Base-by-base conservation (phyloP, 192 early-diverging fungal species). In the Coemansia sp. region DNA sequence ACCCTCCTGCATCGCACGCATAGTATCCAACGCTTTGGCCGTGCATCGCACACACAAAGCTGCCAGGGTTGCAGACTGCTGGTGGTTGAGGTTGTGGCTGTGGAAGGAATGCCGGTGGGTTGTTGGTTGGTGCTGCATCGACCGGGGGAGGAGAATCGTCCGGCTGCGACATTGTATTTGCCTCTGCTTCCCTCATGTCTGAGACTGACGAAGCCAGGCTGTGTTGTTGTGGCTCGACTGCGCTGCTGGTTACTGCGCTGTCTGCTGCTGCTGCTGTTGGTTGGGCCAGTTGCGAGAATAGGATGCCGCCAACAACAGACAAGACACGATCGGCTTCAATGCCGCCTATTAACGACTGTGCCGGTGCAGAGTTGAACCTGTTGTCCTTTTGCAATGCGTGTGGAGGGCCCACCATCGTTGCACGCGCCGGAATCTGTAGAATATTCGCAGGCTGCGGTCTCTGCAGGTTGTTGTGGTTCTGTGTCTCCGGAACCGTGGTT, bases 1-100 rank as follows among this genome's bases (percentile, higher is more conserved):
- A 6, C 2, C 70, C 76, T 2, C 17, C 44, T 2, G 70, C 44
- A 34, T 79, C 76, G 50, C 76, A 79, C 22, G 67, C 71, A 73
- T 74, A 79, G 54, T 65, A 79, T 28, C 61, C 61, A 3, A 62
- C 55, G 2, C 54, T 42, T 40, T 60, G 44, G 6, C 76, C 71
- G 30, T 66, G 70, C 11, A 53, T 67, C 20, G 69, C 64, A 36
- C 76, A 79, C 17, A 63, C 22, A 45, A 73, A 70, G 37, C 48
- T 57, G 2, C 76, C 76, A 4, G 76, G 70, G n/a, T 19, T 64
- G 56, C 75, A 78, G 20, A 37, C 14, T 19, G 60, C 42, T n/a
- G 61, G 52, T n/a, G 30, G 28, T n/a, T 31, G 29, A 5, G 50
- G 27, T 17, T 28, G 50, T 30, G 50, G 27, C 11, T 28, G 50